Evolutionary conservation across 2,329 filamentous ascomycete species (phyloP), one percentile per base, ranked within the genome.

Genomic region (Beauveria caledonica): DNA sequence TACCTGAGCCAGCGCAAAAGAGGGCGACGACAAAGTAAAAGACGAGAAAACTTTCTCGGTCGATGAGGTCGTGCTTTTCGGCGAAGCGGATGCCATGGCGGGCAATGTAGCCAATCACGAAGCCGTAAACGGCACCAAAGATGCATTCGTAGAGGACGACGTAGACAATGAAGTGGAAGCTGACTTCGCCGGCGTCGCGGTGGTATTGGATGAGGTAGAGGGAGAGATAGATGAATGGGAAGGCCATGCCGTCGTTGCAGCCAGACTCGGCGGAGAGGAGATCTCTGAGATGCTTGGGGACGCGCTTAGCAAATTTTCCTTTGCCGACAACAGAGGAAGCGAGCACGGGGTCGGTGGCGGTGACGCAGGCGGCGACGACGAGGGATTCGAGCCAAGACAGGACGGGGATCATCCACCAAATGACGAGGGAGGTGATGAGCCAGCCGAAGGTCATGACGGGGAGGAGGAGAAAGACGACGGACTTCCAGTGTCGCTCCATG

Each of bases 191-290:
- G 5, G 88, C 85, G 66, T 88, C 73, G 29, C 85, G 85, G 64
- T 87, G 80, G 72, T 93, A 96, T 65, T 88, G 85, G 65, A 97
- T 90, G 51, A 97, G 83, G 73, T 97, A 97, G 33, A 97, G 78
- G 1, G 90, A 87, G 33, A 99, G 81, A 72, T 99, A 99, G 68
- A 99, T 85, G 73, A 99, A 99, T 0, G 94, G 94, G 70, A 99
- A 99, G 1, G 94, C 94, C 94, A 99, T 99, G 75, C 94, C 94
- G 73, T 99, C 94, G 80, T 99, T 99, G 77, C 94, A 99, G 33
- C 94, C 94, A 8, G 94, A 99, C 76, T 99, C 94, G 60, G 92
- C 92, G 5, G 94, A 99, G 13, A 99, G 80, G 56, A 99, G 72
- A 76, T 99, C 94, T 80, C 94, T 85, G 76, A 99, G 78, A 86